These are phyloP conservation scores for Marasmius fiardii DNA, from an alignment of 1,284 basidiomycete species.

Conservation along the genomic window DNA sequence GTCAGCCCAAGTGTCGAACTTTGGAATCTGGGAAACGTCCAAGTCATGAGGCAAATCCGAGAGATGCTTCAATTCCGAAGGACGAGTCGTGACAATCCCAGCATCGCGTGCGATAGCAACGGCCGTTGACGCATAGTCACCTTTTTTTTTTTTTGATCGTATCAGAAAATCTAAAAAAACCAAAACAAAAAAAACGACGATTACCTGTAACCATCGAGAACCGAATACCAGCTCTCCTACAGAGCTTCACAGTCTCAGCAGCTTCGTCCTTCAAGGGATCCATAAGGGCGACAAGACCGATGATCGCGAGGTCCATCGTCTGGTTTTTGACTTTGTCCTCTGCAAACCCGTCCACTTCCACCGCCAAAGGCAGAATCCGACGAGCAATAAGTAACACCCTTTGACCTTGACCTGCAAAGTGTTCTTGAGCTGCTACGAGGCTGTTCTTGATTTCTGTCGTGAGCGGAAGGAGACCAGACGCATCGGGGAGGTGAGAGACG, in stretches of 20 bases:
- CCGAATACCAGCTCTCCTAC: constrained; percentile 57
- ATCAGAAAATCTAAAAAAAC: neutral
- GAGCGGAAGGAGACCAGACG: constrained; percentile 27
- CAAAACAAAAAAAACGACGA: constrained; percentile 21
- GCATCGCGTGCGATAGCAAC: constrained; percentile 59
- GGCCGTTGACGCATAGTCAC: constrained; percentile 39
- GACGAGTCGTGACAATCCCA: constrained; percentile 47
- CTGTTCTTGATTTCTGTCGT: constrained; percentile 24
- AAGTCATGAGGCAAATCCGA: constrained; percentile 29
- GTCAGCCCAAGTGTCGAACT: constrained; percentile 21
- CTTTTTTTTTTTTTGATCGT: constrained; percentile 12
- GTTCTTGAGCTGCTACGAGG: constrained; percentile 41
- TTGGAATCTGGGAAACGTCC: constrained; percentile 18
- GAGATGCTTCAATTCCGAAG: constrained; percentile 31
- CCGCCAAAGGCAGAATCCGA: constrained; percentile 27
- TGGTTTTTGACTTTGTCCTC: constrained; percentile 32
- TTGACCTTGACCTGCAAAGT: constrained; percentile 53
- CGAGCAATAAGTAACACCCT: constrained; percentile 51
- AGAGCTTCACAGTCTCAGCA: constrained; percentile 44
- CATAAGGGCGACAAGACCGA: constrained; percentile 62
- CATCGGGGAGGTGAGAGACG: constrained; percentile 29
- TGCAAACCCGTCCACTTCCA: constrained; percentile 32
- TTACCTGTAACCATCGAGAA: constrained; percentile 73
- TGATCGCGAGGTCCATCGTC: constrained; percentile 46
- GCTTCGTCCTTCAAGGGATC: constrained; percentile 65